Evolutionary conservation across 257 asterid genomes (phyloP), one percentile per base, ranked within the genome.

Genomic region (Ajuga chamaepitys): DNA sequence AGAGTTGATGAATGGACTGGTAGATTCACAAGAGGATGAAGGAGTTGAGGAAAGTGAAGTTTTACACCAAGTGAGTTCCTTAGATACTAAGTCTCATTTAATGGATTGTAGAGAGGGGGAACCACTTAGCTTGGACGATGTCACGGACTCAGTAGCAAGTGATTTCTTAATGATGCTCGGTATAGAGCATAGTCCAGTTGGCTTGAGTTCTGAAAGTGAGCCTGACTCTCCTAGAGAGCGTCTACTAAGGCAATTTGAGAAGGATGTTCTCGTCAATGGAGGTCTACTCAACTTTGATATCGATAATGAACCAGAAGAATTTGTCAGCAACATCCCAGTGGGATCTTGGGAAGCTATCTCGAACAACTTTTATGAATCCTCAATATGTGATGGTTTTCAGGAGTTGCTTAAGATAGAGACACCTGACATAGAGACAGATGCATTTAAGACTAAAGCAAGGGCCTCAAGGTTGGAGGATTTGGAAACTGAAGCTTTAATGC

Each of bases 171-270:
- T 85, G 54, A 81, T 88, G 91, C 77, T 88, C 64, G 95, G 95
- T 32, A 65, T 88, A 53, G 95, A 89, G 76, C 83, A 80, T 12
- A 86, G 89, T 74, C 93, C 95, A 65, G 69, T 77, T 70, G 89
- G 91, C 72, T 70, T 79, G 75, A 85, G 88, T 78, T 91, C 95
- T 51, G 95, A 82, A 75, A 91, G 96, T 57, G 99, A 93, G 70
- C 91, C 96, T 0, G 98, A 90, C 41, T 94, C 98, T 47, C 99
- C 99, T 18, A 75, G 99, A 76, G 97, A 86, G 75, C 86, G 83
- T 55, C 72, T 94, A 38, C 82, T 94, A 62, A 81, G 85, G 81
- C 85, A 94, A 74, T 94, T 94, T 66, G 99, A 90, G 84, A 81
- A 85, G 75, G 99, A 91, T 58, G 59, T 83, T 76, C 86, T 87